phyloP scores from a whole-genome alignment of 1,284 basidiomycete genomes.

The Naganishia cerealis region DNA sequence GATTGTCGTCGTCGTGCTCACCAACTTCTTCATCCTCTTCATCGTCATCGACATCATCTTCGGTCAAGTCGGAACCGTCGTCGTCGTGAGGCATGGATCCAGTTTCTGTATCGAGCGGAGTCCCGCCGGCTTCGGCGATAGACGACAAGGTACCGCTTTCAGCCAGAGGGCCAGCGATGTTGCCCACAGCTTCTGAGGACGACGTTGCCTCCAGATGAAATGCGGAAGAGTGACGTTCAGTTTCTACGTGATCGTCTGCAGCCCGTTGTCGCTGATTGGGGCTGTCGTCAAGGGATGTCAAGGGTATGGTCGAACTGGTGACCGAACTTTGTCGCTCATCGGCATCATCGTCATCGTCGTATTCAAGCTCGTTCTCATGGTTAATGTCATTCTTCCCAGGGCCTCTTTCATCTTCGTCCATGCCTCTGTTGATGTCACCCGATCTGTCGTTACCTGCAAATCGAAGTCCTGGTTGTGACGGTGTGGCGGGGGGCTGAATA shows the following conservation, averaged over 20 bases:
- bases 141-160: conserved; percentile 17
- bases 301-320: conserved; percentile 23
- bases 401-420: background rate
- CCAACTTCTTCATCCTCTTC: conserved; percentile 45
- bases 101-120: too few relatives aligned
- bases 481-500: conserved; percentile 1
- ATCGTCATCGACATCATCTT: conserved; percentile 27
- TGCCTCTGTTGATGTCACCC: background rate
- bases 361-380: background rate
- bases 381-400: background rate
- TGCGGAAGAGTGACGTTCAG: background rate
- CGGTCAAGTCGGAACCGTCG: conserved; percentile 25
- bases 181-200: background rate
- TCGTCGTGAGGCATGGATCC: background rate
- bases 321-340: conserved; percentile 14
- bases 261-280: conserved; percentile 8
- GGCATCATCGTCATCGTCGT: conserved; percentile 20
- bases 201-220: background rate
- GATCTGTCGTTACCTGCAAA: background rate
- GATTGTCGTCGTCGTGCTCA: conserved; percentile 18
- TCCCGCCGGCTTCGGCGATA: background rate
- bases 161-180: background rate
- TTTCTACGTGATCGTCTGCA: background rate
- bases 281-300: conserved; percentile 26
- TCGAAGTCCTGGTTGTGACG: background rate